Percentiles rank a stretch among this genome's conserved stretches.
These are phyloP conservation scores for Neophaeococcomyces aloes DNA, from an alignment of 2,329 filamentous ascomycete species.

Conservation along the genomic window DNA sequence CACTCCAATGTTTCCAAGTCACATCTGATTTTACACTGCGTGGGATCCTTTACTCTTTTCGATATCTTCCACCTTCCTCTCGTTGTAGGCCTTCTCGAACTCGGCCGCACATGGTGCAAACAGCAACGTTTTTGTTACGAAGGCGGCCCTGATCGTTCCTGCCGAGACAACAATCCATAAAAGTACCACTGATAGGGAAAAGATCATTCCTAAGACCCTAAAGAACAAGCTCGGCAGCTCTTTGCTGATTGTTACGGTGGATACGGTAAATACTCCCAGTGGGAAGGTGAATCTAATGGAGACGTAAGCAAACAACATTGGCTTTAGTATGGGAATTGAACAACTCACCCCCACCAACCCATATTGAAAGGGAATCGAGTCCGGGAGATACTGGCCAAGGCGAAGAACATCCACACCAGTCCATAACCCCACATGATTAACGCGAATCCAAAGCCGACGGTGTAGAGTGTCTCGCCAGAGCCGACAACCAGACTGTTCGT, in stretches of 20 bases:
- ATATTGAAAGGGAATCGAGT: slow-evolving; percentile 48
- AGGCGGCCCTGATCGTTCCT: slow-evolving; percentile 38
- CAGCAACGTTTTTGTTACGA: slow-evolving; percentile 42
- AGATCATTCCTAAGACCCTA: slow-evolving; percentile 44
- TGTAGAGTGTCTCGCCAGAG: slow-evolving; percentile 24
- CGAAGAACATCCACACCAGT: slow-evolving; percentile 31
- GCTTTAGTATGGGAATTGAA: no score
- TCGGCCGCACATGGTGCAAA: slow-evolving; percentile 46
- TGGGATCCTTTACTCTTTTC: no score
- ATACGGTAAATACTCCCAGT: slow-evolving; percentile 44
- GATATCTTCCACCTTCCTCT: no score
- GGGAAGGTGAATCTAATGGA: slow-evolving; percentile 52
- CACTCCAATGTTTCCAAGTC: no score
- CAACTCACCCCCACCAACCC: slow-evolving; percentile 54
- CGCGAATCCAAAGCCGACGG: slow-evolving; percentile 26
- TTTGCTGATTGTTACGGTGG: slow-evolving; percentile 31
- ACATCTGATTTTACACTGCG: no score
- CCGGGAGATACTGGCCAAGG: slow-evolving; percentile 25
- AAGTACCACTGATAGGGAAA: slow-evolving; percentile 41
- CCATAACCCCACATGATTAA: slow-evolving; percentile 31
- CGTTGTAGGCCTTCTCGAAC: no score
- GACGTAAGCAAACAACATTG: no score
- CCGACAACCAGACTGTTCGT: slow-evolving; percentile 25
- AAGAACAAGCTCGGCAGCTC: slow-evolving; percentile 48
- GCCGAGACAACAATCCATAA: slow-evolving; percentile 46